Evolutionary conservation across 441 rosid species (phyloP), one percentile per base, ranked within the genome.

Genomic region (Euphorbia corollata): DNA sequence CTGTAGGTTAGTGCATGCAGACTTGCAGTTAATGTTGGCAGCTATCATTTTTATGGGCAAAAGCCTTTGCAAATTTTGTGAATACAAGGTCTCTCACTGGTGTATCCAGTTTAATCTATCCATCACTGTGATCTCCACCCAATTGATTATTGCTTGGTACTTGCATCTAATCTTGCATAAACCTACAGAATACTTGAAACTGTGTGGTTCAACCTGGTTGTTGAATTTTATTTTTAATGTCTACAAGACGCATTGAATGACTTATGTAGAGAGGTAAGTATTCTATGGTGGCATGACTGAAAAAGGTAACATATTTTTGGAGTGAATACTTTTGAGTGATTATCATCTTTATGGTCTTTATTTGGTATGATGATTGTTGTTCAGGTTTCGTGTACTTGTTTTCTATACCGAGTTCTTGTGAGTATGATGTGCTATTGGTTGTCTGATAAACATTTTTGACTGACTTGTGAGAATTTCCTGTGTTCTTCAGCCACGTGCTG

Each of bases 11-110:
- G 79, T 77, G n/a, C n/a, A n/a, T n/a, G n/a, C 41, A 67, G 77
- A 79, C 77, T 77, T 67, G 71, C 74, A 73, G 68, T 69, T 75
- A 64, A 80, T 74, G 81, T 70, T 80, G 79, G 74, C 74, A 77
- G 80, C 64, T 53, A 72, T 83, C 77, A 82, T 82, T 83, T 67
- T 74, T 76, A 74, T 68, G 80, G 86, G 84, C 81, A 71, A 80
- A 78, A 60, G 79, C 80, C 78, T 69, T 70, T 8, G 73, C 66
- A 71, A 84, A 79, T 80, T 84, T 83, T 83, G 89, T 83, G 86
- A 79, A 83, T 84, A 83, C 77, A 74, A 59, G 68, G 71, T 70
- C 75, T 65, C 67, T 75, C 78, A 13, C 72, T 65, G 71, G 61
- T 65, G 67, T 38, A 61, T 36, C 7, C 7, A 36, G 8, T 36